Evolutionary conservation across 306 rosid genomes (phyloP).

Genomic region (Gleditsia sinensis): DNA sequence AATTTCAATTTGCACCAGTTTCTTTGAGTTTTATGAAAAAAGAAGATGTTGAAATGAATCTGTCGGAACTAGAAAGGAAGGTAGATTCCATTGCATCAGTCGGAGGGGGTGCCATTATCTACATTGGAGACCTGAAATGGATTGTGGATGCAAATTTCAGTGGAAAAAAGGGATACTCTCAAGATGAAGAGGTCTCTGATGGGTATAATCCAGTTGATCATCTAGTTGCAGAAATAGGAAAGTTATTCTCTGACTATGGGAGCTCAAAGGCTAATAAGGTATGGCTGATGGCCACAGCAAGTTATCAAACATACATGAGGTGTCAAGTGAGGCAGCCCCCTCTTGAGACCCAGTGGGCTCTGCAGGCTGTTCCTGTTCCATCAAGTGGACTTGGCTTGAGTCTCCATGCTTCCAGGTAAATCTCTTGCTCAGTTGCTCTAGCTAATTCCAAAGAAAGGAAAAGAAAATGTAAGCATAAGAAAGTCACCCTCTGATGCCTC

Average conservation of each 20-base stretch:
- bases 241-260: constrained; percentile 46
- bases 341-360: constrained; percentile 84
- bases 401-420: constrained; percentile 82
- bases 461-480: neutral
- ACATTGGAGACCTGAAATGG: constrained; percentile 85
- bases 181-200: constrained; percentile 18
- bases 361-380: constrained; percentile 90
- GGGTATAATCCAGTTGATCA: constrained; percentile 64
- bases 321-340: constrained; percentile 85
- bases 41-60: constrained; percentile 62
- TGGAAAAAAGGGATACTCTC: constrained; percentile 33
- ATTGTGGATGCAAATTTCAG: constrained; percentile 35
- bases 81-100: constrained; percentile 46
- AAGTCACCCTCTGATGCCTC: constrained; percentile 27
- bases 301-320: constrained; percentile 80
- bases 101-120: constrained; percentile 58
- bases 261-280: constrained; percentile 50
- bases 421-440: constrained; percentile 13
- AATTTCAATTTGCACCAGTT: constrained; percentile 53
- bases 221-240: constrained; percentile 66
- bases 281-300: constrained; percentile 80
- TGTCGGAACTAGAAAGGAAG: constrained; percentile 61
- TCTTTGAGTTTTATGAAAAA: constrained; percentile 67
- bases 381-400: constrained; percentile 80
- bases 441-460: neutral